These are phyloP conservation scores for Euphrasia arctica DNA, from an alignment of 305 asterid genomes.

Conservation along the genomic window DNA sequence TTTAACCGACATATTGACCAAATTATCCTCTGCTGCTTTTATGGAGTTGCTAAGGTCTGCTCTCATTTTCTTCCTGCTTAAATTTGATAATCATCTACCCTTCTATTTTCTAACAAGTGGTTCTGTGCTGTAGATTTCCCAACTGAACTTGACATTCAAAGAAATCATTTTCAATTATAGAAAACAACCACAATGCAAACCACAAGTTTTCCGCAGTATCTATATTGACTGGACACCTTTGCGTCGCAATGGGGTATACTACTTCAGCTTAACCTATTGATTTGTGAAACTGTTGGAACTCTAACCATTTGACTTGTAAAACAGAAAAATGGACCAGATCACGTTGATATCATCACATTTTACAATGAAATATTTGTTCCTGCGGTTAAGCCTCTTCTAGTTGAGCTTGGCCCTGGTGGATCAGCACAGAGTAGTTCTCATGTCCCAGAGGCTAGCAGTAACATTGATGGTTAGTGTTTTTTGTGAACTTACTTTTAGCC, in stretches of 20 bases:
- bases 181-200: conserved; percentile 97
- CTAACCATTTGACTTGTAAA: conserved; percentile 25
- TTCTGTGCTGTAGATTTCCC: conserved; percentile 76
- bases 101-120: conserved; percentile 22
- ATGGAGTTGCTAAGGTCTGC: conserved; percentile 96
- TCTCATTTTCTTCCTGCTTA: conserved; percentile 3
- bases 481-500: conserved; percentile 22
- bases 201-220: conserved; percentile 93
- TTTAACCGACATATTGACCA: conserved; percentile 95
- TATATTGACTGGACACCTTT: conserved; percentile 76
- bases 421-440: conserved; percentile 45
- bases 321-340: conserved; percentile 88
- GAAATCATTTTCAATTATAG: conserved; percentile 90
- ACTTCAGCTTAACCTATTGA: conserved; percentile 14
- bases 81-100: not conserved
- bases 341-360: conserved; percentile 88
- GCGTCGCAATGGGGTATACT: conserved; percentile 59
- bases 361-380: conserved; percentile 91
- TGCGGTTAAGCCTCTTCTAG: conserved; percentile 86
- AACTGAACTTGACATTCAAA: conserved; percentile 83
- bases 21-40: conserved; percentile 91
- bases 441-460: conserved; percentile 47
- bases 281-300: conserved; percentile 12
- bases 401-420: conserved; percentile 83
- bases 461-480: conserved; percentile 52